phyloP scores from a whole-genome alignment of 2,329 filamentous ascomycete genomes.

The Arachnomyces sp. region DNA sequence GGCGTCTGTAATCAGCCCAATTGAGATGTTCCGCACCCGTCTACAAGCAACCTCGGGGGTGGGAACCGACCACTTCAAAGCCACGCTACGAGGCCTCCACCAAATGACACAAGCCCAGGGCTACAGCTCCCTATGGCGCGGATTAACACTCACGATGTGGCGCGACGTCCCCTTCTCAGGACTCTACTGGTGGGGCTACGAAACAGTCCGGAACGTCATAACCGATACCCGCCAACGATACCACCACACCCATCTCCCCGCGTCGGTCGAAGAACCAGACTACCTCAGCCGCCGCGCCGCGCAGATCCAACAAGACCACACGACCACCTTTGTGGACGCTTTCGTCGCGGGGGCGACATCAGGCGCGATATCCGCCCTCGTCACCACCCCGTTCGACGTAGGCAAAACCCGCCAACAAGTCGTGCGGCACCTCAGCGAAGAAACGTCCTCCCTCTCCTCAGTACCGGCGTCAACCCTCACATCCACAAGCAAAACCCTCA shows the following conservation, averaged over 20 bases:
- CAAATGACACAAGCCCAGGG: conserved; percentile 73
- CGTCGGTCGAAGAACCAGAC: conserved; percentile 22
- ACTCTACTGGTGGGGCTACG: conserved; percentile 97
- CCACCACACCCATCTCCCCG: conserved; percentile 10
- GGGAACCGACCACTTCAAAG: conserved; percentile 60
- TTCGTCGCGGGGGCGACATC: conserved; percentile 79
- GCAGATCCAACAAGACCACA: conserved; percentile 61
- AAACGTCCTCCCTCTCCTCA: conserved; percentile 7
- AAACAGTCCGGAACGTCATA: conserved; percentile 64
- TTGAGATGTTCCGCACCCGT: conserved; percentile 88
- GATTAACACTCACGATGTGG: conserved; percentile 85
- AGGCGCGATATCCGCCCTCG: conserved; percentile 73
- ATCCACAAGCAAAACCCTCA: not conserved
- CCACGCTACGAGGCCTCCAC: conserved; percentile 66
- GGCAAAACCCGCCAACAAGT: conserved; percentile 94
- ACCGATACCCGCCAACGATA: conserved; percentile 53
- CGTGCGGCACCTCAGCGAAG: conserved; percentile 51
- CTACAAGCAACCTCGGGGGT: conserved; percentile 66
- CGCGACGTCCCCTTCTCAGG: conserved; percentile 94
- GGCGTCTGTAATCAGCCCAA: conserved; percentile 73
- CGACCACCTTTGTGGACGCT: conserved; percentile 74
- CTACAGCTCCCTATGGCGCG: conserved; percentile 79
- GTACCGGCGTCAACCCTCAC: not conserved
- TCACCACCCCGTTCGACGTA: conserved; percentile 94
- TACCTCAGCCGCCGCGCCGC: conserved; percentile 38